phyloP scores from a whole-genome alignment of 169 alveolate species.

The Cyclospora cayetanensis region DNA sequence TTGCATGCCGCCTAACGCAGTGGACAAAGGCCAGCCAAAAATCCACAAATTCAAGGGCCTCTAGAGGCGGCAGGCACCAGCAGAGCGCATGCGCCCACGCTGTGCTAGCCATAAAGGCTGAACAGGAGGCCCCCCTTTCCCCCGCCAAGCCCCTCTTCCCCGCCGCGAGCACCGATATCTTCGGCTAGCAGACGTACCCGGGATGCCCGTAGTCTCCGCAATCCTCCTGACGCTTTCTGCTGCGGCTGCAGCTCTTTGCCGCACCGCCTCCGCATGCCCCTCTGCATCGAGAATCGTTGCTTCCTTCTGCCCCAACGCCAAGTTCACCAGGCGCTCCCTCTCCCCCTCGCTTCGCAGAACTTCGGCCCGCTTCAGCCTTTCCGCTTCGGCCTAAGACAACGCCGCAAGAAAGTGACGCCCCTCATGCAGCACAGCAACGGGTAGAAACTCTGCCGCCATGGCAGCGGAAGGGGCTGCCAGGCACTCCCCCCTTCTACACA shows the following conservation, averaged over 20 bases:
- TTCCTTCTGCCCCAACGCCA: constrained; percentile 92
- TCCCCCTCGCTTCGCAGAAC: constrained; percentile 93
- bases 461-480: too few species aligned
- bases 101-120: too few species aligned
- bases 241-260: constrained; percentile 64
- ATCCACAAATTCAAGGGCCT: not conserved
- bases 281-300: constrained; percentile 88
- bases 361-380: constrained; percentile 93
- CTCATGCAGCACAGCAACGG: not conserved
- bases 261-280: constrained; percentile 65
- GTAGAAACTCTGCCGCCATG: not conserved
- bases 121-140: too few species aligned
- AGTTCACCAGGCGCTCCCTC: constrained; percentile 90
- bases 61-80: too few species aligned
- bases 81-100: too few species aligned
- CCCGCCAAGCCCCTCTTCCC: too few species aligned
- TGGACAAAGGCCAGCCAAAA: not conserved
- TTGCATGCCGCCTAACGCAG: constrained; percentile 58
- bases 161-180: too few species aligned
- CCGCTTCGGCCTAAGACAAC: constrained; percentile 92
- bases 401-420: constrained; percentile 1
- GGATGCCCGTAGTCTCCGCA: constrained; percentile 62
- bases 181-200: constrained; percentile 60
- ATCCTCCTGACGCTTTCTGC: constrained; percentile 66
- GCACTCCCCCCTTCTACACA: too few species aligned